These are phyloP conservation scores for Waitea zeae DNA, from an alignment of 1,284 basidiomycete genomes.

Conservation along the genomic window DNA sequence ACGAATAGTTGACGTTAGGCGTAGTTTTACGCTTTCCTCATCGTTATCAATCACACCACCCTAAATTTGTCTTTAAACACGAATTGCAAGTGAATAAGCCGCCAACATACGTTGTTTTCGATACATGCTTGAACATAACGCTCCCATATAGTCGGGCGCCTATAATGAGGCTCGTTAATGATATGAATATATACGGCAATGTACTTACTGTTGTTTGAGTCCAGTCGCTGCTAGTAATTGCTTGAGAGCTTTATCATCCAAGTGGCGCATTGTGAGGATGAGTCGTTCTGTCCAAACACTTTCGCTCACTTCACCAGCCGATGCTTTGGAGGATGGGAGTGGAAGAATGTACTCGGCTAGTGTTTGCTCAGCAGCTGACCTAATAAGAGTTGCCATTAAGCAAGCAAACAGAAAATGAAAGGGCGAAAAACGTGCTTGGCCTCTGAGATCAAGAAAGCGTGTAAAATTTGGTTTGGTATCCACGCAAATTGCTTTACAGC, in stretches of 20 bases:
- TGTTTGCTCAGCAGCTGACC: constrained; percentile 41
- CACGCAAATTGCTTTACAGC: constrained; percentile 79
- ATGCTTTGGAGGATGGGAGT: constrained; percentile 38
- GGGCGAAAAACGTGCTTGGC: neutral
- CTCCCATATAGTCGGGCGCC: constrained; percentile 46
- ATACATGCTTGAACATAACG: constrained; percentile 56
- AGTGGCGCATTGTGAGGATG: constrained; percentile 52
- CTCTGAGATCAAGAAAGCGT: neutral
- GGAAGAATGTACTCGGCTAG: constrained; percentile 71
- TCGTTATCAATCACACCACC: constrained; percentile 76
- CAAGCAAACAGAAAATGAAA: neutral
- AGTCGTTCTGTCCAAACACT: constrained; percentile 75
- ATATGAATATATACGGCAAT: neutral
- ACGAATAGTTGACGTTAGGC: constrained; percentile 33
- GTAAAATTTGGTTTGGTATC: constrained; percentile 49
- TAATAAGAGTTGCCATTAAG: constrained; percentile 12
- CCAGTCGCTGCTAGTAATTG: constrained; percentile 45
- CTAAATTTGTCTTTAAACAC: constrained; percentile 17
- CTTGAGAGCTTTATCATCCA: constrained; percentile 45
- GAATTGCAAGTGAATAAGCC: constrained; percentile 1
- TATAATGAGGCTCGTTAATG: constrained; percentile 11
- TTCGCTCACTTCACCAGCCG: constrained; percentile 52
- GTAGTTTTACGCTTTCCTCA: constrained; percentile 41
- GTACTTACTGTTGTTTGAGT: constrained; percentile 36
- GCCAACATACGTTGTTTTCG: constrained; percentile 54